phyloP scores from a whole-genome alignment of 2,329 filamentous ascomycete species.

The Diaporthe amygdali region DNA sequence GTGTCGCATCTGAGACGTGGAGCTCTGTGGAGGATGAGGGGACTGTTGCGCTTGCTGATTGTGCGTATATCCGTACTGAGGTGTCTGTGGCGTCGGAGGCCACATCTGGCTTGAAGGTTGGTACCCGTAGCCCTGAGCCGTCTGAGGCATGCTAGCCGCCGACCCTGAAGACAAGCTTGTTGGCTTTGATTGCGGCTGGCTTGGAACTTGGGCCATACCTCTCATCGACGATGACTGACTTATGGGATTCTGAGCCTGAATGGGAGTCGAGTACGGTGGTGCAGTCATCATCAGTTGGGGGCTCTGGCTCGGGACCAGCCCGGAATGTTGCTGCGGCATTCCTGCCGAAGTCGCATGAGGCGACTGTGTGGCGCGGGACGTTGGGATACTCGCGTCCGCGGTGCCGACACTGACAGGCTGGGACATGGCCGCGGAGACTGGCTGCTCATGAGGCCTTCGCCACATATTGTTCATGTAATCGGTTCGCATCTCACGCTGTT shows the following conservation, averaged over 20 bases:
- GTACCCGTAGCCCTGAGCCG: constrained; percentile 66
- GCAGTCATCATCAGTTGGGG: constrained; percentile 71
- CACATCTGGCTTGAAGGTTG: constrained; percentile 66
- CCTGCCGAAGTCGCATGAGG: constrained; percentile 61
- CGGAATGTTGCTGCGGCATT: constrained; percentile 55
- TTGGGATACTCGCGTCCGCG: constrained; percentile 49
- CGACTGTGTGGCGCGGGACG: constrained; percentile 61
- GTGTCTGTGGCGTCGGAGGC: constrained; percentile 69
- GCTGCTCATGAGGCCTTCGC: constrained; percentile 81
- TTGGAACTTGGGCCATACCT: constrained; percentile 66
- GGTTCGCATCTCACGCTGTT: constrained; percentile 78
- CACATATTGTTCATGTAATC: constrained; percentile 84
- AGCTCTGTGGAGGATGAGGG: constrained; percentile 61
- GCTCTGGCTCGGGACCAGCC: constrained; percentile 65
- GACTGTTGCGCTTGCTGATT: constrained; percentile 54
- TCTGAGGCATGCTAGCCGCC: constrained; percentile 56
- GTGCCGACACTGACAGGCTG: constrained; percentile 44
- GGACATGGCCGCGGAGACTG: constrained; percentile 53
- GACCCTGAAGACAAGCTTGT: constrained; percentile 64
- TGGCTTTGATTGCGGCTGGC: constrained; percentile 70
- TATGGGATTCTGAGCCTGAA: constrained; percentile 74
- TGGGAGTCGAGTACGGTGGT: constrained; percentile 72
- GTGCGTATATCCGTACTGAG: constrained; percentile 61
- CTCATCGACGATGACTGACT: constrained; percentile 73
- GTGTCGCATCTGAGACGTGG: constrained; percentile 66